These are phyloP conservation scores for Sphaerulina musiva DNA, from an alignment of 2,329 filamentous ascomycete species.

Conservation along the genomic window DNA sequence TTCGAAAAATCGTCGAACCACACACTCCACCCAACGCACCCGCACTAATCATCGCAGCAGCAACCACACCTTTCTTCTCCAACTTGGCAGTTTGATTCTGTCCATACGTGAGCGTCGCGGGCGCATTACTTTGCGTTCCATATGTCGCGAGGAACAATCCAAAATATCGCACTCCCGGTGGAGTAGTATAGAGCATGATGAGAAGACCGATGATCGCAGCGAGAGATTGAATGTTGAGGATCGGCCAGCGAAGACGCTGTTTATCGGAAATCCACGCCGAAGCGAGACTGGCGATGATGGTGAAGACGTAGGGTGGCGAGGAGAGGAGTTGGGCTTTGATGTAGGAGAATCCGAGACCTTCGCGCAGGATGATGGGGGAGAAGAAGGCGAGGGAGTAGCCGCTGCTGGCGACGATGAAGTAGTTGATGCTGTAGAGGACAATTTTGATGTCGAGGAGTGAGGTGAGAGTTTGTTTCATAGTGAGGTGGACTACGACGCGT, in stretches of 20 bases:
- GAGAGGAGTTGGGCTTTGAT: conserved; percentile 62
- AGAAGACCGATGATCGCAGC: conserved; percentile 60
- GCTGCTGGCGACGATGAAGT: conserved; percentile 36
- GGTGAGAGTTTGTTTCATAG: conserved; percentile 21
- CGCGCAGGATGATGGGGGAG: conserved; percentile 63
- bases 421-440: conserved; percentile 28
- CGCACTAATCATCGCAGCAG: conserved; percentile 23
- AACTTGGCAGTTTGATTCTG: conserved; percentile 32
- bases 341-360: conserved; percentile 58
- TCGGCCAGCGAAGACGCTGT: conserved; percentile 57
- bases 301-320: conserved; percentile 62
- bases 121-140: conserved; percentile 69
- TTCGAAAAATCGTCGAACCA: conserved; percentile 14
- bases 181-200: conserved; percentile 62
- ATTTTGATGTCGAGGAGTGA: conserved; percentile 32
- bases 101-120: conserved; percentile 60
- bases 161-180: conserved; percentile 58
- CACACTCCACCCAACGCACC: conserved; percentile 37
- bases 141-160: conserved; percentile 68
- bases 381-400: conserved; percentile 73
- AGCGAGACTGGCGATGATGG: conserved; percentile 55
- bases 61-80: conserved; percentile 31
- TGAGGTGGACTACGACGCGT: conserved; percentile 23
- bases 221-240: conserved; percentile 60
- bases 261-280: conserved; percentile 61